phyloP scores from a whole-genome alignment of 352 stramenopile genomes.

The Pythium diclinum region DNA sequence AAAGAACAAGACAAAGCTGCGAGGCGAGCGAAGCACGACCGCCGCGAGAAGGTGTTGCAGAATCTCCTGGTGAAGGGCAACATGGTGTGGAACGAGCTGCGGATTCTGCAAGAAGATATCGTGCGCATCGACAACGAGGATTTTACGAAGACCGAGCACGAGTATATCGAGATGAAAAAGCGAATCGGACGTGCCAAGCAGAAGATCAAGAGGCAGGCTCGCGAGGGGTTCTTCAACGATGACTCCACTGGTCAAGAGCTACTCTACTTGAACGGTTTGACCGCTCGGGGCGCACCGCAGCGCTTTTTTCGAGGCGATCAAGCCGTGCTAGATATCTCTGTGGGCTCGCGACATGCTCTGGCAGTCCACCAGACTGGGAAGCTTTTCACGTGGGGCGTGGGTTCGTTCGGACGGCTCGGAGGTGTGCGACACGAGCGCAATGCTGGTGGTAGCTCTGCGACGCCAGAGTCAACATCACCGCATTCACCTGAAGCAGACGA shows the following conservation, averaged over 20 bases:
- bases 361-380: conserved; percentile 64
- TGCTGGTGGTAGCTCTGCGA: background rate
- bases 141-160: conserved; percentile 34
- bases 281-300: conserved; percentile 39
- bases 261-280: conserved; percentile 53
- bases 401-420: conserved; percentile 62
- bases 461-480: conserved; percentile 12
- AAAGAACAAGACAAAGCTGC: conserved; percentile 64
- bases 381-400: conserved; percentile 69
- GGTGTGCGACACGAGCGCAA: conserved; percentile 14
- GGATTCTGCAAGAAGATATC: conserved; percentile 44
- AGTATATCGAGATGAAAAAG: conserved; percentile 63
- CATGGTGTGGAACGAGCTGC: conserved; percentile 50
- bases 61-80: conserved; percentile 34
- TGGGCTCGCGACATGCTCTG: conserved; percentile 66
- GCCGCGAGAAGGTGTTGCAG: conserved; percentile 38
- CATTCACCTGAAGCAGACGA: conserved; percentile 15
- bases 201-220: conserved; percentile 55
- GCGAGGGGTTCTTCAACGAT: conserved; percentile 34
- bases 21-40: conserved; percentile 47
- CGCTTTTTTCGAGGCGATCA: conserved; percentile 49
- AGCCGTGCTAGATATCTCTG: conserved; percentile 50
- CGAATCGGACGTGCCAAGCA: conserved; percentile 50
- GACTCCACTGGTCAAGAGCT: conserved; percentile 6
- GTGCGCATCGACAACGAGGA: conserved; percentile 34